Percentiles rank a stretch among this genome's conserved stretches.
Evolutionary conservation across 805 yeast species (phyloP).

Genomic region (Priceomyces fermenticarens): DNA sequence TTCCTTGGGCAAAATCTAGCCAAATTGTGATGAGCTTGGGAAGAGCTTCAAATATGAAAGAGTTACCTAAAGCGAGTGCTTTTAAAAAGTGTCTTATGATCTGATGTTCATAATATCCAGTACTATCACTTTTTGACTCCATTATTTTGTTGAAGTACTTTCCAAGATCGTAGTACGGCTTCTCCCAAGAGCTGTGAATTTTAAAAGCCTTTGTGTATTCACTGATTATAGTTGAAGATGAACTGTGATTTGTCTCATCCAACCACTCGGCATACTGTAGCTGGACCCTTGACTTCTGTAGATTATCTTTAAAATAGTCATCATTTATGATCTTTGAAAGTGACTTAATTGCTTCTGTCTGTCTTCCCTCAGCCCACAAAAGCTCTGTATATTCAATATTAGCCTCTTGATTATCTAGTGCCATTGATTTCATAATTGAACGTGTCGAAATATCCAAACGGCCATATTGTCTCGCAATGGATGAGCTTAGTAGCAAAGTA

Average conservation of each 20-base stretch:
- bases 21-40: slow-evolving; percentile 90
- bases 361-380: slow-evolving; percentile 88
- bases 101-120: slow-evolving; percentile 53
- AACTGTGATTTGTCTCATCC: slow-evolving; percentile 79
- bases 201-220: slow-evolving; percentile 63
- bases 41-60: slow-evolving; percentile 73
- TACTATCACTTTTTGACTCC: slow-evolving; percentile 54
- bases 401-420: slow-evolving; percentile 40
- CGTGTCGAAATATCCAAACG: slow-evolving; percentile 72
- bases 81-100: slow-evolving; percentile 56
- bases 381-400: slow-evolving; percentile 77
- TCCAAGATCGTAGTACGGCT: slow-evolving; percentile 78
- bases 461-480: slow-evolving; percentile 62
- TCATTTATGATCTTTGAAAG: slow-evolving; percentile 42
- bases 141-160: slow-evolving; percentile 72
- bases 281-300: slow-evolving; percentile 46
- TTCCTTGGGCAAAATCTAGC: slow-evolving; percentile 66
- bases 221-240: slow-evolving; percentile 65
- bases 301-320: slow-evolving; percentile 12
- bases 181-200: slow-evolving; percentile 62
- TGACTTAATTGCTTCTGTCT: slow-evolving; percentile 73
- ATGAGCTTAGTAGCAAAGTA: slow-evolving; percentile 58
- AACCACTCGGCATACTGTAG: slow-evolving; percentile 85
- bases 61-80: slow-evolving; percentile 60
- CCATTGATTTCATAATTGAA: slow-evolving; percentile 59